These are phyloP conservation scores for Domatiomyces catenatus DNA, from an alignment of 2,329 filamentous ascomycete genomes.

Conservation along the genomic window DNA sequence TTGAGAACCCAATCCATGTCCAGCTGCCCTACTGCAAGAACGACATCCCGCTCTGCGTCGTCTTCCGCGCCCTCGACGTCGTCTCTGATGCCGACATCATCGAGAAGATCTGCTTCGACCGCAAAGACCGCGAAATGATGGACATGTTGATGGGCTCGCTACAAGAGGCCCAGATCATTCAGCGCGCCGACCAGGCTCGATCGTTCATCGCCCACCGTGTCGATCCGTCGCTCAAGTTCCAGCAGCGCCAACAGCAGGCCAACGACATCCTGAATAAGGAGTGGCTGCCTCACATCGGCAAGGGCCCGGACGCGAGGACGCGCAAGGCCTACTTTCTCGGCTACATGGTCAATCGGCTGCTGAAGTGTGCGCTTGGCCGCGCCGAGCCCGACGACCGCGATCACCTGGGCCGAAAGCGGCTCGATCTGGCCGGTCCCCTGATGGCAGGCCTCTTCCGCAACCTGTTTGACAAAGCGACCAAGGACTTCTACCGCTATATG, in stretches of 20 bases:
- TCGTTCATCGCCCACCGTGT: constrained; percentile 94
- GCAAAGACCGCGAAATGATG: constrained; percentile 89
- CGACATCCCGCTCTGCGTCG: constrained; percentile 84
- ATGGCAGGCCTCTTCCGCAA: constrained; percentile 92
- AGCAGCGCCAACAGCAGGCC: constrained; percentile 80
- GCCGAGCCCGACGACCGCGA: constrained; percentile 94
- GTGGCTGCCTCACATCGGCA: constrained; percentile 88
- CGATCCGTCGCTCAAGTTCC: constrained; percentile 52
- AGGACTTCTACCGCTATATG: constrained; percentile 79
- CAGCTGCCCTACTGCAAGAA: constrained; percentile 87
- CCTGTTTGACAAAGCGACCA: constrained; percentile 78
- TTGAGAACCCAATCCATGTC: constrained; percentile 48
- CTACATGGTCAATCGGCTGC: constrained; percentile 94
- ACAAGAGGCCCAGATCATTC: constrained; percentile 90
- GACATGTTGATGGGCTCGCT: constrained; percentile 96
- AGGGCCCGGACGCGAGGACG: constrained; percentile 85
- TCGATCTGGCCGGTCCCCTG: constrained; percentile 86
- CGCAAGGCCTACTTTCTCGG: constrained; percentile 95
- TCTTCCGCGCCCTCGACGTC: constrained; percentile 87
- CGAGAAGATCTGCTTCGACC: constrained; percentile 93
- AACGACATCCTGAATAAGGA: constrained; percentile 95
- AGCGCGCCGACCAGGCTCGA: constrained; percentile 83
- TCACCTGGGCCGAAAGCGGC: constrained; percentile 96
- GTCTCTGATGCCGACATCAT: constrained; percentile 97
- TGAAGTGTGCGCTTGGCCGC: constrained; percentile 83